Evolutionary conservation across 2,329 filamentous ascomycete genomes (phyloP), one percentile per base, ranked within the genome.

Genomic region (Fonsecaea pedrosoi): DNA sequence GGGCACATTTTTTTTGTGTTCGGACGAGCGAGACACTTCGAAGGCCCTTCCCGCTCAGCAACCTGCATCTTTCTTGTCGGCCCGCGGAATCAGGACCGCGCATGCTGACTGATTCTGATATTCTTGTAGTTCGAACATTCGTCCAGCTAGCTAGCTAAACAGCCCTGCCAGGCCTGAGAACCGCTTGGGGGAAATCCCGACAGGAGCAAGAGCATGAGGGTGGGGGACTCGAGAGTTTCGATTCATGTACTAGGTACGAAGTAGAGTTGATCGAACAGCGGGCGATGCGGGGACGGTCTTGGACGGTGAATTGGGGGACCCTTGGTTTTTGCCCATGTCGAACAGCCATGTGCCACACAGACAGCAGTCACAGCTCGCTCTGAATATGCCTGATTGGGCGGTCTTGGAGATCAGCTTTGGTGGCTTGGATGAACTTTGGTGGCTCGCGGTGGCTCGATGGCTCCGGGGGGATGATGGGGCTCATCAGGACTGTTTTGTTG

Each of bases 31-130:
- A 21, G 21, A 21, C 21, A 21, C 21, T 21, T 21, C 21, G 21
- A 21, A 21, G 21, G 1, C 21, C 21, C 21, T 21, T 21, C 21
- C 21, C 21, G 21, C 21, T 21, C 21, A 21, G 21, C 21, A 1
- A 21, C 1, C 21, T 21, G 21, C 1, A 21, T 21, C 18, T 32
- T 61, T 40, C 21, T n/a, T 35, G 37, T 21, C 21, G 21, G 21
- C 21, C 37, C 32, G 56, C 60, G 60, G 60, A 62, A 62, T 62
- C 30, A 57, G 25, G 37, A 42, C 60, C 60, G 60, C 60, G 8
- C 6, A n/a, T 62, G 60, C 45, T 62, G 60, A 62, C 60, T 34
- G 48, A 62, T 62, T 6, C 42, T 12, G 9, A 5, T 25, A 13
- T 40, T 40, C 37, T 40, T 40, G 9, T 21, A 21, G 21, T 21